Conservation (phyloP, 495 filamentous ascomycete species). For the Talaromyces thailandensis region DNA sequence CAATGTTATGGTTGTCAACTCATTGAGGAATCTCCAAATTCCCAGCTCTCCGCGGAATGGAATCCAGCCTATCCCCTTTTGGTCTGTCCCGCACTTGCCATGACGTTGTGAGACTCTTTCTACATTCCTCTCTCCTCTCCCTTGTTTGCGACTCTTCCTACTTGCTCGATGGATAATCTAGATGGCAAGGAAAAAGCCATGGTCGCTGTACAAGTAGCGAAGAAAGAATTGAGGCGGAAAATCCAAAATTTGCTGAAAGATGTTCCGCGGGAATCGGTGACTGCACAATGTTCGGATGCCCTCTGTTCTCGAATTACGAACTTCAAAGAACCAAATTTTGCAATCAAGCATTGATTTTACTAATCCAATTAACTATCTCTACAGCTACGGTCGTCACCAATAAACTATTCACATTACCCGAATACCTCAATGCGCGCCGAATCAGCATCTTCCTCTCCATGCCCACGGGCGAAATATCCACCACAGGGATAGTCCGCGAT, state of each 20-base stretch:
- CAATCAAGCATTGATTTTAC: background rate
- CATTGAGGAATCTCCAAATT: background rate
- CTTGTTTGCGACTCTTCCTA: background rate
- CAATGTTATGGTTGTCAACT: background rate
- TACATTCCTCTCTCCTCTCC: background rate
- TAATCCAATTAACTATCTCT: background rate
- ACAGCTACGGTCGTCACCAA: constrained; percentile 51
- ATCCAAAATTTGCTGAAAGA: constrained; percentile 56
- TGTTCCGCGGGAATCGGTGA: constrained; percentile 47
- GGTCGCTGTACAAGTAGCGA: constrained; percentile 51
- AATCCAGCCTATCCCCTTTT: constrained; percentile 6
- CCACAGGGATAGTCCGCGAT: constrained; percentile 68
- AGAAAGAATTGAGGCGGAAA: constrained; percentile 60
- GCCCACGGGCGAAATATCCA: constrained; percentile 76
- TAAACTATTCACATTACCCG: constrained; percentile 48
- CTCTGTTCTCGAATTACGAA: background rate
- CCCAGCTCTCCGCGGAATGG: constrained; percentile 4
- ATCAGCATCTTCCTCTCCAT: constrained; percentile 91
- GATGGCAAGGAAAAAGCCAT: constrained; percentile 13
- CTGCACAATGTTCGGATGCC: constrained; percentile 54
- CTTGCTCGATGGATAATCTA: background rate
- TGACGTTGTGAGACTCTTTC: background rate
- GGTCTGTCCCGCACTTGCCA: background rate
- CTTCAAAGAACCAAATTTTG: background rate
- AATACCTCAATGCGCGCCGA: constrained; percentile 61